phyloP scores from a whole-genome alignment of 305 asterid species.

The Fraxinus sp. region DNA sequence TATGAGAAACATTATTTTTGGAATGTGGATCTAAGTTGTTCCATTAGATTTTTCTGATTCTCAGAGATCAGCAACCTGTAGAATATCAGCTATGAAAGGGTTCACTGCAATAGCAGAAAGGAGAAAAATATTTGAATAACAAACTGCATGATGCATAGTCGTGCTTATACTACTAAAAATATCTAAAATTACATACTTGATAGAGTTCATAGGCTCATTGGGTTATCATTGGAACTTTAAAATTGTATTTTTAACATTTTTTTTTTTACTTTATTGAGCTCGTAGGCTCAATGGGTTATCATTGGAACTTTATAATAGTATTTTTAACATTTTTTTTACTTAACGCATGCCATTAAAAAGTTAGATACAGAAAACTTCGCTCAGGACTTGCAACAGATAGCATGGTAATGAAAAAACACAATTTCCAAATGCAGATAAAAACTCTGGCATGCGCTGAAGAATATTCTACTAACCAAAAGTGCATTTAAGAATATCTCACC shows the following conservation, averaged over 20 bases:
- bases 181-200: neutral
- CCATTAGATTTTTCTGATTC: neutral
- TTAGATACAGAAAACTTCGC: neutral
- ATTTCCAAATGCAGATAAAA: neutral
- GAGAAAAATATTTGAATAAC: neutral
- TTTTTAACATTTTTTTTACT: neutral
- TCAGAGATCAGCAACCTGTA: neutral
- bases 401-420: neutral
- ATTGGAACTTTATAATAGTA: neutral
- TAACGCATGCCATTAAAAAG: neutral
- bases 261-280: neutral
- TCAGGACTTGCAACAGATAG: neutral
- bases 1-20: neutral
- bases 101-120: neutral
- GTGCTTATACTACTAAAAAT: neutral
- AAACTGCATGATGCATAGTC: neutral
- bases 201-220: neutral
- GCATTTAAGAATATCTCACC: constrained; percentile 39
- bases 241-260: neutral
- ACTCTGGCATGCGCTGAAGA: neutral
- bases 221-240: neutral
- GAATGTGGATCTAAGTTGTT: neutral
- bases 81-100: neutral
- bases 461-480: constrained; percentile 6
- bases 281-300: neutral